Percentiles rank a stretch among this genome's conserved stretches.
These are phyloP conservation scores for Stevia rebaudiana DNA, from an alignment of 140 eudicot species.

Conservation along the genomic window DNA sequence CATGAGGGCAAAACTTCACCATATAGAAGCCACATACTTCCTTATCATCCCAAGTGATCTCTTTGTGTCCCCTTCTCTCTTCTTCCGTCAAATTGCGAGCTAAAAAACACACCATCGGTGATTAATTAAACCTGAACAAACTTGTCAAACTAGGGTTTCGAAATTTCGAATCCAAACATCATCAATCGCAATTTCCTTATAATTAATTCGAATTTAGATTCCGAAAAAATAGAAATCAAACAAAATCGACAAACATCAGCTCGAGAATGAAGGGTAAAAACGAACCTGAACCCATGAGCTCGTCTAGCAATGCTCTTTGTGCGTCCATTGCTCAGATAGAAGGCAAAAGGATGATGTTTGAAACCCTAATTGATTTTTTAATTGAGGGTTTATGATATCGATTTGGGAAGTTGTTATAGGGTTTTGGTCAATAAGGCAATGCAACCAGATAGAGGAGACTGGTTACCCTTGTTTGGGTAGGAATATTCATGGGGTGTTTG, in stretches of 20 bases:
- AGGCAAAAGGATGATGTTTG: neutral
- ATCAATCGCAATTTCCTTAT: neutral
- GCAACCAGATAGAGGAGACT: neutral
- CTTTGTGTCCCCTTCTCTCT: slow-evolving; percentile 86
- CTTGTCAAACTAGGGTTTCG: slow-evolving; percentile 19
- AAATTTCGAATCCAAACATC: neutral
- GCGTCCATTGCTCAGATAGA: slow-evolving; percentile 53
- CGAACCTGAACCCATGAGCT: slow-evolving; percentile 88
- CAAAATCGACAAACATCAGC: neutral
- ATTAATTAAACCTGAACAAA: neutral
- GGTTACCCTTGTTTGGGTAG: neutral
- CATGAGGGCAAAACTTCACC: slow-evolving; percentile 98
- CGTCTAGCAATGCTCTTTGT: slow-evolving; percentile 87
- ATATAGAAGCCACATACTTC: slow-evolving; percentile 83
- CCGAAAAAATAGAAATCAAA: neutral
- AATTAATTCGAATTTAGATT: neutral
- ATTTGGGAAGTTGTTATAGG: slow-evolving; percentile 1
- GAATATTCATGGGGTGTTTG: neutral
- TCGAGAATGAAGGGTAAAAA: neutral
- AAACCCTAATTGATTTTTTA: neutral
- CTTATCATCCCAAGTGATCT: slow-evolving; percentile 84
- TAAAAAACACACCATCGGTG: slow-evolving; percentile 17
- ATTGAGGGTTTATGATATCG: neutral
- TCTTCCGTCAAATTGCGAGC: slow-evolving; percentile 95
- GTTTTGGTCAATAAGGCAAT: neutral